Percentiles rank a stretch among this genome's conserved stretches.
These are phyloP conservation scores for Aspergillus panamensis DNA, from an alignment of 495 filamentous ascomycete genomes.

Conservation along the genomic window DNA sequence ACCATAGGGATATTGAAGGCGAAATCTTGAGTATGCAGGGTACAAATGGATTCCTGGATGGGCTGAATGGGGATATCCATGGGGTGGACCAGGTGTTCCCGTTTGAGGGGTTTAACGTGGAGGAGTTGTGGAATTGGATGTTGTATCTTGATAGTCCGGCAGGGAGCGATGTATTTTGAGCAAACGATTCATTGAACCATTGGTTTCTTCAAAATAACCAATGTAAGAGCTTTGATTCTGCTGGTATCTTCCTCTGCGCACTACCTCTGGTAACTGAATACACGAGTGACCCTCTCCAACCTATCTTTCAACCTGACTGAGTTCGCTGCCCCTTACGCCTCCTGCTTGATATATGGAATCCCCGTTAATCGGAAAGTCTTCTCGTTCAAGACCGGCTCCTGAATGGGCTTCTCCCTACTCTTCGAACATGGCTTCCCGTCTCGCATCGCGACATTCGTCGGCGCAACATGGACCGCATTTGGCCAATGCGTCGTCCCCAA, in stretches of 20 bases:
- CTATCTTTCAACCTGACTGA: background rate
- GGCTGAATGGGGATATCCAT: background rate
- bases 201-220: too few species aligned
- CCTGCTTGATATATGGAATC: conserved; percentile 30
- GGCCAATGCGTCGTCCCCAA: conserved; percentile 38
- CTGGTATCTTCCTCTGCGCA: too few species aligned
- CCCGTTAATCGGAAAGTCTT: conserved; percentile 34
- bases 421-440: conserved; percentile 30
- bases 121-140: conserved; percentile 24
- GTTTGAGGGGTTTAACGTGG: conserved; percentile 19
- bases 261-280: too few species aligned
- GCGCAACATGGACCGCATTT: conserved; percentile 33
- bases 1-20: background rate
- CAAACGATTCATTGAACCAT: background rate
- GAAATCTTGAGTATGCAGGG: background rate
- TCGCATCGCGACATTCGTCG: conserved; percentile 30
- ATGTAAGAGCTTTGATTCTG: background rate
- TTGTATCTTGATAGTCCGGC: conserved; percentile 16
- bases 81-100: conserved; percentile 9
- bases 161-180: background rate
- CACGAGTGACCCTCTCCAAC: too few species aligned
- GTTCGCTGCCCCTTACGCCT: background rate
- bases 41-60: background rate
- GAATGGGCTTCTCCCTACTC: conserved; percentile 23
- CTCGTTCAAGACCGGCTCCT: conserved; percentile 31